Percentiles rank a stretch among this genome's conserved stretches.
phyloP scores from a whole-genome alignment of 352 stramenopile genomes.

The Aphanomyces cochlioides region DNA sequence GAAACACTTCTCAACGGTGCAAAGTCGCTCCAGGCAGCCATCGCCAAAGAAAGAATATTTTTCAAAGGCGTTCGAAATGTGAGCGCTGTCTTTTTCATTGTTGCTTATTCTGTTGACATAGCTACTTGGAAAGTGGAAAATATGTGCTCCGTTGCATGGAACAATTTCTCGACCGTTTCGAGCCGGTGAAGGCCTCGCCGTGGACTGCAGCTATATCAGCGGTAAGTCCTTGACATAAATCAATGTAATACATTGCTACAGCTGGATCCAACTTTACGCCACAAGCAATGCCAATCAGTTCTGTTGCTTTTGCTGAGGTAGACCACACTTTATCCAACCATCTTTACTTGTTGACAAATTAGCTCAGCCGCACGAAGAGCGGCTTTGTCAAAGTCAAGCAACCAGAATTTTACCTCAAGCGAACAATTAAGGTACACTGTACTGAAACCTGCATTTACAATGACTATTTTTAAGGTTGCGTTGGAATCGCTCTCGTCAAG shows the following conservation, averaged over 20 bases:
- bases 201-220: conserved; percentile 82
- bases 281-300: conserved; percentile 65
- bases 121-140: conserved; percentile 82
- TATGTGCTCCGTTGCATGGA: conserved; percentile 79
- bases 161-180: conserved; percentile 86
- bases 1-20: conserved; percentile 65
- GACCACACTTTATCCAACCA: conserved; percentile 6
- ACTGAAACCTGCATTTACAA: neutral
- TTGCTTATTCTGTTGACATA: conserved; percentile 34
- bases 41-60: conserved; percentile 80
- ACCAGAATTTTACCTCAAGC: conserved; percentile 69
- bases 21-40: conserved; percentile 58
- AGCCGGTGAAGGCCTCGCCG: conserved; percentile 69
- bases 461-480: neutral
- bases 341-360: neutral
- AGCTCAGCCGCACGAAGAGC: conserved; percentile 79
- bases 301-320: conserved; percentile 80
- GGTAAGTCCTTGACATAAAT: conserved; percentile 39
- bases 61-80: conserved; percentile 57
- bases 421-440: conserved; percentile 65
- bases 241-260: conserved; percentile 32
- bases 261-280: conserved; percentile 71
- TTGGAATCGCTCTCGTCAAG: neutral
- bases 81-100: neutral
- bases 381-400: conserved; percentile 70